Conservation (phyloP, 2,329 filamentous ascomycete genomes). For the Golovinomyces cichoracearum region DNA sequence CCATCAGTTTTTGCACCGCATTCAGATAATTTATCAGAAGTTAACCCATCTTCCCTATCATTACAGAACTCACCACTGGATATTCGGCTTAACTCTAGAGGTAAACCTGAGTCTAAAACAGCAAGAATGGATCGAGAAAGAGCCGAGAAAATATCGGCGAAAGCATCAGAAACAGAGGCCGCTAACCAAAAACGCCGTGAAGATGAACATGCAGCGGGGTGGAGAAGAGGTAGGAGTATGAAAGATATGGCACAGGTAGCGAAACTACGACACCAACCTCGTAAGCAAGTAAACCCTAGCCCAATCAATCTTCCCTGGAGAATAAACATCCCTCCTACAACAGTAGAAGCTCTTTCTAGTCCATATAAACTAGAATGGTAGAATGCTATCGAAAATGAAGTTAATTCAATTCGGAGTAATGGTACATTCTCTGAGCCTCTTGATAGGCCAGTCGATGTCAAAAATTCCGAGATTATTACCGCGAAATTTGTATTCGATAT, state of each 20-base stretch:
- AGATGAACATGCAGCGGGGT: background rate
- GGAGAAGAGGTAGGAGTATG: background rate
- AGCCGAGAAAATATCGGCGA: background rate
- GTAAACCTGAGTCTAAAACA: background rate
- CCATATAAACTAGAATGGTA: background rate
- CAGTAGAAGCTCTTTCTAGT: background rate
- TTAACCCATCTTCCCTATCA: background rate
- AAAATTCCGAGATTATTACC: background rate
- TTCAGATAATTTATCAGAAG: background rate
- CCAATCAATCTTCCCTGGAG: background rate
- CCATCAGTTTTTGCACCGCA: background rate
- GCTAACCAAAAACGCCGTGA: background rate
- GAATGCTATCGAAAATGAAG: background rate
- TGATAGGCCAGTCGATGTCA: background rate
- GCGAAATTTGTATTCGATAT: slow-evolving; percentile 1
- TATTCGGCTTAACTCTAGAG: background rate
- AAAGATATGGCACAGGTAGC: background rate
- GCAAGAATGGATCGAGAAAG: background rate
- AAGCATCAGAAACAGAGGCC: background rate
- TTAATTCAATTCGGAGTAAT: background rate
- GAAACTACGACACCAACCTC: background rate
- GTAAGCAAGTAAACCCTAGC: background rate
- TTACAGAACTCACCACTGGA: background rate
- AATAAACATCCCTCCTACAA: background rate
- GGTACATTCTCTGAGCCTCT: background rate